Base-by-base conservation (phyloP, 768 basidiomycete species). In the Dendrothele bispora region DNA sequence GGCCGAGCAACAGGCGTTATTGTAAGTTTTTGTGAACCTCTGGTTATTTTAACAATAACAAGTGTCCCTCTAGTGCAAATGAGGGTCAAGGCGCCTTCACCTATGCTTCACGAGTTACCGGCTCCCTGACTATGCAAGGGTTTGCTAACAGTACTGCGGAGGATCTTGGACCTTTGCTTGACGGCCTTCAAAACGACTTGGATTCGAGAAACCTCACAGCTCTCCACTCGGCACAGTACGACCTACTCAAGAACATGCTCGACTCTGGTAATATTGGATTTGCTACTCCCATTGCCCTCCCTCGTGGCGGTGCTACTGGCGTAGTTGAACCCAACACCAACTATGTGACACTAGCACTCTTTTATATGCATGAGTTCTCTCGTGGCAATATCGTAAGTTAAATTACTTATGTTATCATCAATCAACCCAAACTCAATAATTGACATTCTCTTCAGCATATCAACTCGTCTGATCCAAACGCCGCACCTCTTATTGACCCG, bases 391-490 rank as follows among this genome's bases (percentile, higher is more conserved):
- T 46, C 8, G 42, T 43, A 20, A 43, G 42, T 43, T 27, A 17
- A 10, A 21, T 17, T 10, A 32, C 10, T 32, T n/a, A 10, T n/a
- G n/a, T n/a, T 32, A 10, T 32, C 30, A 29, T 6, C n/a, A 6
- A 15, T 14, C 21, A 43, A 21, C 7, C 42, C 32, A 7, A 43
- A 30, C 14, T 11, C 7, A 6, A 3, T 32, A n/a, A n/a, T n/a
- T n/a, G n/a, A n/a, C n/a, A n/a, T n/a, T n/a, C n/a, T n/a, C n/a
- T 30, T 2, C 24, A 46, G 45, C 47, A 48, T 22, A 48, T 48
- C n/a, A 39, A 39, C 27, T 41, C 47, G 26, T 28, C 47, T 4
- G 47, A 48, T 30, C 47, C 47, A 1, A 25, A 17, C 10, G 30
- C 39, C 28, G 3, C 39, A 5, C 47, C 47, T 30, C 21, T 24